These are phyloP conservation scores for Pythium dissotocum DNA, from an alignment of 352 stramenopile species.

Conservation along the genomic window DNA sequence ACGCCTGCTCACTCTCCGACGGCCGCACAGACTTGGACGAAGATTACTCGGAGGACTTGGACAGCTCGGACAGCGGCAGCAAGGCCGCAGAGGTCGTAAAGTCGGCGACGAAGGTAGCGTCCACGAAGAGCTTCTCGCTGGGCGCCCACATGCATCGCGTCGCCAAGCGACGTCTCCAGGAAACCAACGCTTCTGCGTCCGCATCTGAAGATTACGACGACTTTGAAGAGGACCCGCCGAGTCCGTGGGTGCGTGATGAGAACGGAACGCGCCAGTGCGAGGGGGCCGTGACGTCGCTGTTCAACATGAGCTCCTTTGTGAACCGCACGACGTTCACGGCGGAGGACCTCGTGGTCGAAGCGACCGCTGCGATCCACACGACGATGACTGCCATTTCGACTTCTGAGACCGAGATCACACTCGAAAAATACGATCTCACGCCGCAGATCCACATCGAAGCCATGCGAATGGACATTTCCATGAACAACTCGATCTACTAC, in stretches of 20 bases:
- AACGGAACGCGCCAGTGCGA: slow-evolving; percentile 44
- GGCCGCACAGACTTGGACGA: slow-evolving; percentile 27
- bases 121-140: neutral
- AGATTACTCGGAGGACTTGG: neutral
- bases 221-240: neutral
- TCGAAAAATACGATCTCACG: slow-evolving; percentile 25
- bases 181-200: too few relatives aligned
- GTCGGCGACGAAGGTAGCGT: too few relatives aligned
- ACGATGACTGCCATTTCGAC: slow-evolving; percentile 4
- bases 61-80: neutral
- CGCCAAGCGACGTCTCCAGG: too few relatives aligned
- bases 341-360: slow-evolving; percentile 1
- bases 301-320: slow-evolving; percentile 32
- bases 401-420: slow-evolving; percentile 2
- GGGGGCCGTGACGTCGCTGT: slow-evolving; percentile 36
- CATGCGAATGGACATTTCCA: slow-evolving; percentile 18
- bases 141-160: neutral
- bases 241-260: slow-evolving; percentile 28
- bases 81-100: neutral
- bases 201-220: neutral
- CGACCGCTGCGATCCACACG: neutral
- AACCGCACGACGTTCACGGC: neutral
- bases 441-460: slow-evolving; percentile 17
- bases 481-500: slow-evolving; percentile 9
- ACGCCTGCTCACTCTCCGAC: slow-evolving; percentile 46